Conservation (phyloP, 2,329 filamentous ascomycete genomes). For the Ascochyta clinopodiicola region DNA sequence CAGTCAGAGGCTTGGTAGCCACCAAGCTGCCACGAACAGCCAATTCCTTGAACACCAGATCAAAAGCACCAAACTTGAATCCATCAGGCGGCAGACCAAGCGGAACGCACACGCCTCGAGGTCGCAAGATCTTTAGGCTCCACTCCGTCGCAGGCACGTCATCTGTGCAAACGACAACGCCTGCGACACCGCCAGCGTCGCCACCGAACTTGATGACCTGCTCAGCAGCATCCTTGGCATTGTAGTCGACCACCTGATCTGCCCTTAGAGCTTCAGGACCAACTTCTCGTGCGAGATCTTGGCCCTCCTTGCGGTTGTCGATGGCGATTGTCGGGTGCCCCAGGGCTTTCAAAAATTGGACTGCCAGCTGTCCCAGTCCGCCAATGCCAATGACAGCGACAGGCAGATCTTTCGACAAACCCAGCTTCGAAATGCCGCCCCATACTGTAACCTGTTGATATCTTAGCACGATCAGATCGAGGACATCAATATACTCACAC, state of each 20-base stretch:
- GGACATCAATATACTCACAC: constrained; percentile 8
- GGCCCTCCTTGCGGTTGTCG: constrained; percentile 8
- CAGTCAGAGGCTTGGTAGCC: not conserved
- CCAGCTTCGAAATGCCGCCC: constrained; percentile 4
- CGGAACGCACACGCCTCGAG: constrained; percentile 13
- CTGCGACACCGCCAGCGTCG: constrained; percentile 13
- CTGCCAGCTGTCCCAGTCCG: constrained; percentile 14
- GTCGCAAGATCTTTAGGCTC: constrained; percentile 17
- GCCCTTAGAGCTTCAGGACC: constrained; percentile 5
- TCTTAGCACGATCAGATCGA: not conserved
- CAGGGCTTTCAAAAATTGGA: constrained; percentile 18
- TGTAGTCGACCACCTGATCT: constrained; percentile 14
- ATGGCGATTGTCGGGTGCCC: constrained; percentile 17
- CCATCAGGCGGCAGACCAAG: constrained; percentile 17
- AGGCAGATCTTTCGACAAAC: not conserved
- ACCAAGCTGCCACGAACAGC: constrained; percentile 1
- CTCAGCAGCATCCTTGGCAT: constrained; percentile 5
- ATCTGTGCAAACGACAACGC: constrained; percentile 21
- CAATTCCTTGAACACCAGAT: constrained; percentile 9
- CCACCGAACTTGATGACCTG: constrained; percentile 10
- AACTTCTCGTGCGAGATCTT: not conserved
- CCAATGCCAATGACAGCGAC: constrained; percentile 19
- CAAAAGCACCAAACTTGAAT: constrained; percentile 14
- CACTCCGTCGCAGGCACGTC: constrained; percentile 12
- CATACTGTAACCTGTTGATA: constrained; percentile 14